These are phyloP conservation scores for Achlya hypogyna DNA, from an alignment of 352 stramenopile species.

Conservation along the genomic window DNA sequence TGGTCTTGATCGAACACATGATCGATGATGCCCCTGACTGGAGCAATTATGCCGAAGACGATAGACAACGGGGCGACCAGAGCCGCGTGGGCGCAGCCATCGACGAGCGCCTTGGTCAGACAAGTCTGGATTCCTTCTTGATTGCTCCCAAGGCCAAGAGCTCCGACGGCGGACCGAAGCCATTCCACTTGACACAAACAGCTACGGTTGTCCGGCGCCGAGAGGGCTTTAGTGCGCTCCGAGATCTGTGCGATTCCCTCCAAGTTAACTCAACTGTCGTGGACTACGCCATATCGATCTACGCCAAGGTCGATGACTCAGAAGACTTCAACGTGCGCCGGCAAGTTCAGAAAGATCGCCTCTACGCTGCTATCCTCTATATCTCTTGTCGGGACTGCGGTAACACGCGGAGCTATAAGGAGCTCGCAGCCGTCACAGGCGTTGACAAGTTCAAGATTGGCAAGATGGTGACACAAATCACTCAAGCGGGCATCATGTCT, in stretches of 20 bases:
- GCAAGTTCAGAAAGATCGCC: conserved; percentile 53
- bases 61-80: conserved; percentile 66
- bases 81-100: conserved; percentile 65
- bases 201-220: conserved; percentile 51
- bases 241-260: conserved; percentile 54
- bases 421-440: conserved; percentile 65
- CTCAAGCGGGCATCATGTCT: conserved; percentile 33
- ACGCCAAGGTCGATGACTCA: conserved; percentile 61
- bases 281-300: conserved; percentile 40
- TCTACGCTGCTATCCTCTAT: conserved; percentile 56
- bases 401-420: conserved; percentile 60
- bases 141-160: conserved; percentile 43
- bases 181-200: conserved; percentile 49
- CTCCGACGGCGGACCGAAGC: conserved; percentile 32
- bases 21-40: conserved; percentile 83
- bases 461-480: conserved; percentile 62
- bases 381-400: conserved; percentile 60
- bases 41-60: conserved; percentile 82
- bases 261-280: conserved; percentile 63
- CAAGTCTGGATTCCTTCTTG: conserved; percentile 60
- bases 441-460: conserved; percentile 66
- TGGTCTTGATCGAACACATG: conserved; percentile 81
- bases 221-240: conserved; percentile 55
- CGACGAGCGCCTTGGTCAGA: conserved; percentile 44
- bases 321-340: conserved; percentile 54